Evolutionary conservation across 768 basidiomycete species (phyloP), one percentile per base, ranked within the genome.

Genomic region (Rhizopogon vulgaris): DNA sequence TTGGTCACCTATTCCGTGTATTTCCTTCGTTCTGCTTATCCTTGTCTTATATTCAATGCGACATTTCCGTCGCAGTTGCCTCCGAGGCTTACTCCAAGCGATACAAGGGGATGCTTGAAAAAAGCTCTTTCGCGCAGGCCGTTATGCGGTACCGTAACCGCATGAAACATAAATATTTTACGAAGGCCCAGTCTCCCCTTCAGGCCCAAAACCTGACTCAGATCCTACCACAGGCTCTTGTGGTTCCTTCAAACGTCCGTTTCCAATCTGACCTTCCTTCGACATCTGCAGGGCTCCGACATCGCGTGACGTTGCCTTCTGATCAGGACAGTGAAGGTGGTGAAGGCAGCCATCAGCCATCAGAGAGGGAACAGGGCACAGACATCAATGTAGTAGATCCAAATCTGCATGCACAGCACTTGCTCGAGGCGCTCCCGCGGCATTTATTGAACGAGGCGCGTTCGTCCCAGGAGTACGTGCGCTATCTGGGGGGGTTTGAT

Each of bases 1-100:
- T 34, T 12, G 11, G 11, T 6, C 28, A 17, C n/a, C 2, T 14
- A 8, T 37, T 32, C n/a, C 9, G 41, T 46, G 24, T n/a, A 42
- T 18, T 18, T n/a, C 7, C 18, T 36, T 48, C 17, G 32, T 17
- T n/a, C 11, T 17, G 28, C 11, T 14, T 6, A 45, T 2, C 11
- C 17, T 46, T n/a, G 36, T 8, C n/a, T 6, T 18, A 3, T 48
- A 22, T 41, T 12, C 7, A 41, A 17, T 15, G 2, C 43, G 22
- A 22, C 3, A 32, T 24, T 58, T n/a, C n/a, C 1, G 17, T 22
- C 4, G 1, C 59, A 84, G 85, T 88, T 46, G 58, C 87, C 27
- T 76, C 83, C 17, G 87, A 90, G 56, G 81, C 79, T 2, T 85
- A 80, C 54, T 81, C 82, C 0, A 75, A 72, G 4, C 75, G 78